Conservation (phyloP, 225 moss, liverwort and hornwort species). For the Straminergon stramineum region DNA sequence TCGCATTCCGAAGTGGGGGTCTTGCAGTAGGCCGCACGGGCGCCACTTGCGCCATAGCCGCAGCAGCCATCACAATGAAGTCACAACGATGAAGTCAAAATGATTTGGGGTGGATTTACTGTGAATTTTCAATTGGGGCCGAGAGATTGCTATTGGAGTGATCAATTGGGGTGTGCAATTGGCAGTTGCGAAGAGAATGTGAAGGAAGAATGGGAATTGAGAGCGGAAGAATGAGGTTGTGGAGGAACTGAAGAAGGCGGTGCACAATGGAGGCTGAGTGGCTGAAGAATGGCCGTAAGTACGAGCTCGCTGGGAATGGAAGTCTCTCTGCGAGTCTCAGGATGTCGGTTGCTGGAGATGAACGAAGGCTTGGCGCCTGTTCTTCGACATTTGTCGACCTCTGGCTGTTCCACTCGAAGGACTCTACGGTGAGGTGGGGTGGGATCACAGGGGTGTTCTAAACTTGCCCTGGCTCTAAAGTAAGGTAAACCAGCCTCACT, state of each 20-base stretch:
- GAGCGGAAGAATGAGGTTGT: not conserved
- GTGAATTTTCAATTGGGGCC: not conserved
- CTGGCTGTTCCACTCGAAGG: not conserved
- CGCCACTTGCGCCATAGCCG: slow-evolving; percentile 1
- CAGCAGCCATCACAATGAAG: not conserved
- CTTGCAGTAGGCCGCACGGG: not conserved
- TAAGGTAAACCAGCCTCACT: too few species aligned
- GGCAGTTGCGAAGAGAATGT: not conserved
- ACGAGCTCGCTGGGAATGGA: not conserved
- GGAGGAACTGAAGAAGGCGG: not conserved
- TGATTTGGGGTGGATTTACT: not conserved
- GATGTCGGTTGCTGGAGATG: not conserved
- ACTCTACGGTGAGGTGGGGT: not conserved
- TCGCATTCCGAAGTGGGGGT: not conserved
- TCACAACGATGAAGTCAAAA: not conserved
- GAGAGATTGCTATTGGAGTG: not conserved
- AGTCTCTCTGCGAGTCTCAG: too few species aligned
- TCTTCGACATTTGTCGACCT: not conserved
- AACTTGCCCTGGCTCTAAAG: not conserved
- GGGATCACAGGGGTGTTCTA: not conserved
- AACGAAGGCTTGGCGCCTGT: not conserved
- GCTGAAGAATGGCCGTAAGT: not conserved
- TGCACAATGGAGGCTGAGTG: not conserved
- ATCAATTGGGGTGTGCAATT: not conserved
- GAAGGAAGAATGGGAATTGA: not conserved